These are phyloP conservation scores for Takashimella tepidaria DNA, from an alignment of 1,284 basidiomycete species.

Conservation along the genomic window DNA sequence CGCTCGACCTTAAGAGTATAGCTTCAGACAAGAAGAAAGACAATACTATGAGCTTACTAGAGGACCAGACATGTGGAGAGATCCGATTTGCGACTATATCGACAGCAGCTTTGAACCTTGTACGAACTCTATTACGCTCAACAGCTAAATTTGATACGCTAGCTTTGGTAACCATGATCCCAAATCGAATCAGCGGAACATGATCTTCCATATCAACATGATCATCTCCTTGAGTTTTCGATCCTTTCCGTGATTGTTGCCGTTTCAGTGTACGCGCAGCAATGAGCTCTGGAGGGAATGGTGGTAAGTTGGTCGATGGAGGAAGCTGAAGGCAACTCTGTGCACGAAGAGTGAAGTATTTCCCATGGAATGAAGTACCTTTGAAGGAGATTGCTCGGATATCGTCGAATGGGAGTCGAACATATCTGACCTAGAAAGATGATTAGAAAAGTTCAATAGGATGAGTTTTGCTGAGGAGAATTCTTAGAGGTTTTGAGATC, in stretches of 20 bases:
- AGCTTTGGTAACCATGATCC: constrained; percentile 8
- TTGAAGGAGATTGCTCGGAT: constrained; percentile 7
- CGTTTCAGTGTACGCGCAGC: background rate
- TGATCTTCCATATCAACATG: background rate
- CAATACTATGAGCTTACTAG: no score
- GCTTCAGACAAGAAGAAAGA: no score
- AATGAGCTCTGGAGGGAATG: constrained; percentile 7
- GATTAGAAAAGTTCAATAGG: background rate
- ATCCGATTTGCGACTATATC: constrained; percentile 11
- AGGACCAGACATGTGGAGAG: constrained; percentile 1
- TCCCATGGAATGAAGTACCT: constrained; percentile 2
- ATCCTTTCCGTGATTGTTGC: background rate
- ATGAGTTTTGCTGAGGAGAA: background rate
- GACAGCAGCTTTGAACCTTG: constrained; percentile 15
- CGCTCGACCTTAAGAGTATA: no score
- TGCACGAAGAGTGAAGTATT: constrained; percentile 11
- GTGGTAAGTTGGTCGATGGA: constrained; percentile 4
- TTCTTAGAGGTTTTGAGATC: background rate
- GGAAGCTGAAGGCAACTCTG: constrained; percentile 1
- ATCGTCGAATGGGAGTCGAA: constrained; percentile 10
- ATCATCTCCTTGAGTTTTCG: no score
- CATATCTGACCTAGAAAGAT: constrained; percentile 6
- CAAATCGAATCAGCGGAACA: background rate
- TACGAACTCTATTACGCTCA: constrained; percentile 14
- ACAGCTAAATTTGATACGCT: constrained; percentile 18